Evolutionary conservation across 202 grass and related monocot genomes (phyloP).

Genomic region (Cymbopogon flexuosus): DNA sequence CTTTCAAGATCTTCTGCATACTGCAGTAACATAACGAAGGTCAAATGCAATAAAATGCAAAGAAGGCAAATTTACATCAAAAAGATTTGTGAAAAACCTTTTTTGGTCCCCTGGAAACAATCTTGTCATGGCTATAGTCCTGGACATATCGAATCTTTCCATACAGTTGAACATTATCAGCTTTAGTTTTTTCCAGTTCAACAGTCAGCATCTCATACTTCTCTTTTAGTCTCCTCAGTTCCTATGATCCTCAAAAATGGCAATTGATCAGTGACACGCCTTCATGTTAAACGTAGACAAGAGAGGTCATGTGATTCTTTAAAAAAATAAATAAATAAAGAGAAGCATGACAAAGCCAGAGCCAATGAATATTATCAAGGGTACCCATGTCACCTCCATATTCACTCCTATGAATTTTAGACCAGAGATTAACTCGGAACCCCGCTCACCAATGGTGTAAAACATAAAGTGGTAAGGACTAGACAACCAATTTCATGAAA

Average conservation of each 20-base stretch:
- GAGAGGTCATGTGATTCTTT: not conserved
- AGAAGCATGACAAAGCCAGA: slow-evolving; percentile 17
- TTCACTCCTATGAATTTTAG: slow-evolving; percentile 14
- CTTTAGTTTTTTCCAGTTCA: slow-evolving; percentile 95
- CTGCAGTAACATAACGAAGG: slow-evolving; percentile 38
- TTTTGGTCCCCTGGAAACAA: slow-evolving; percentile 96
- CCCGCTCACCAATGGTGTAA: not conserved
- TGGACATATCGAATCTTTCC: slow-evolving; percentile 97
- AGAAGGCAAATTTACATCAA: not conserved
- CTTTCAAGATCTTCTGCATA: slow-evolving; percentile 98
- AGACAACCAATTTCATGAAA: slow-evolving; percentile 15
- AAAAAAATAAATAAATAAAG: not conserved
- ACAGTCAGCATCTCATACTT: slow-evolving; percentile 79
- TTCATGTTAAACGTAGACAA: slow-evolving; percentile 6
- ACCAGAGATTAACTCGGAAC: not conserved
- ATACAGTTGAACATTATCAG: slow-evolving; percentile 96
- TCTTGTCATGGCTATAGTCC: slow-evolving; percentile 94
- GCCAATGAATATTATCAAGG: slow-evolving; percentile 9
- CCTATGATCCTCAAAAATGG: slow-evolving; percentile 42
- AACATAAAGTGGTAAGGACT: slow-evolving; percentile 10
- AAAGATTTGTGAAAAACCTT: slow-evolving; percentile 51
- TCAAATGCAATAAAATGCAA: slow-evolving; percentile 32
- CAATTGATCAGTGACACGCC: slow-evolving; percentile 12
- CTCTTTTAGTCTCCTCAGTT: slow-evolving; percentile 90
- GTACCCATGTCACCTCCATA: not conserved